phyloP scores from a whole-genome alignment of 2,329 filamentous ascomycete species.

The Fusarium proliferatum region DNA sequence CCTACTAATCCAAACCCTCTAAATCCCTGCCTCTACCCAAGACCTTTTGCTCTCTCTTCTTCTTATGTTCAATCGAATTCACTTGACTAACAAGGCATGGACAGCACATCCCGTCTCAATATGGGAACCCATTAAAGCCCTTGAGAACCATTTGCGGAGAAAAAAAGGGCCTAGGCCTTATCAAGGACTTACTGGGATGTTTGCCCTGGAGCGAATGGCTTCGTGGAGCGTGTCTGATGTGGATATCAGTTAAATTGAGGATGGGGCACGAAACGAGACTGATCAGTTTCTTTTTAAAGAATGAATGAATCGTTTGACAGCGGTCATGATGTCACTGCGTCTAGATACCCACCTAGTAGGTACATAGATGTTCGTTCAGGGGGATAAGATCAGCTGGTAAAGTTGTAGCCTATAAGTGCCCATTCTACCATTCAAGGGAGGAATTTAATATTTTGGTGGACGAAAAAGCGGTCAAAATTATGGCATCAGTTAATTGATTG shows the following conservation, averaged over 20 bases:
- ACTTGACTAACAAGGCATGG: background rate
- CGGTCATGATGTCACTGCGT: slow-evolving; percentile 29
- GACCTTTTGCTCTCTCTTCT: background rate
- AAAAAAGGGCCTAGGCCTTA: background rate
- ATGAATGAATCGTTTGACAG: slow-evolving; percentile 4
- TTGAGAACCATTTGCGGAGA: slow-evolving; percentile 14
- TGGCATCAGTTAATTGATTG: background rate
- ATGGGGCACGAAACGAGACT: slow-evolving; percentile 21
- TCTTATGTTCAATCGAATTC: background rate
- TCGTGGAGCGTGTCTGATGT: slow-evolving; percentile 37
- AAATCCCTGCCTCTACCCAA: background rate
- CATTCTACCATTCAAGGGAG: background rate
- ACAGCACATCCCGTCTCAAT: background rate
- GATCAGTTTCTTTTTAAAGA: slow-evolving; percentile 26
- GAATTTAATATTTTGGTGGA: background rate
- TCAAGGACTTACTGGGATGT: slow-evolving; percentile 1
- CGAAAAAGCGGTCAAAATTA: slow-evolving; percentile 30
- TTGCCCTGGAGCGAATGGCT: slow-evolving; percentile 26
- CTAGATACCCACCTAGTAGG: background rate
- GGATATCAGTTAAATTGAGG: slow-evolving; percentile 39
- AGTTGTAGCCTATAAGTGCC: background rate
- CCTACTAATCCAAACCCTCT: background rate
- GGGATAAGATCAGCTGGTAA: slow-evolving; percentile 2
- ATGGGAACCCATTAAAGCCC: slow-evolving; percentile 19
- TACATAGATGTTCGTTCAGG: background rate